phyloP scores from a whole-genome alignment of 2,329 filamentous ascomycete species.

The Sporothrix humicola region DNA sequence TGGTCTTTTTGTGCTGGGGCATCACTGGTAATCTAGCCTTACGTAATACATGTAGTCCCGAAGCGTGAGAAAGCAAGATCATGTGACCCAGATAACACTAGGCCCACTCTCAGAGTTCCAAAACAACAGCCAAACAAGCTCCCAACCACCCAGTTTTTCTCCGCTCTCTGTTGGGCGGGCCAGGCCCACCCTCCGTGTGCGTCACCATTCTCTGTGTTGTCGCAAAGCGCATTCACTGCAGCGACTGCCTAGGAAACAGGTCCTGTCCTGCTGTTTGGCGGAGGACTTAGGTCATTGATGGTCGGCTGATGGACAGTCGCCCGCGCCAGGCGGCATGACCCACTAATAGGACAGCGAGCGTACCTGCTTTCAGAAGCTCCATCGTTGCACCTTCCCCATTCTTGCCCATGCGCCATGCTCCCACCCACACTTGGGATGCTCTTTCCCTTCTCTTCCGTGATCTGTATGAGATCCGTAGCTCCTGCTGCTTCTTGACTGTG shows the following conservation, averaged over 20 bases:
- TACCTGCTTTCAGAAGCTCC: slow-evolving; percentile 31
- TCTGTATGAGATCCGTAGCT: neutral
- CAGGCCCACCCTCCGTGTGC: slow-evolving; percentile 29
- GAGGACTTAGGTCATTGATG: neutral
- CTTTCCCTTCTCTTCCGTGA: neutral
- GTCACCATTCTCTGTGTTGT: slow-evolving; percentile 25
- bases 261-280: neutral
- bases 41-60: neutral
- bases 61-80: neutral
- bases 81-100: neutral
- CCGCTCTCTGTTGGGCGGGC: slow-evolving; percentile 22
- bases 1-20: neutral
- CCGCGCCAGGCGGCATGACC: neutral
- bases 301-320: neutral
- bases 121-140: neutral
- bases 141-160: slow-evolving; percentile 31
- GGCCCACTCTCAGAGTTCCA: neutral
- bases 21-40: neutral
- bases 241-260: slow-evolving; percentile 3
- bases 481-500: neutral
- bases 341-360: slow-evolving; percentile 17
- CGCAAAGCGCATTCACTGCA: neutral
- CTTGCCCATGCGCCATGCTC: neutral
- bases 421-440: neutral
- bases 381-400: slow-evolving; percentile 18